phyloP scores from a whole-genome alignment of 345 rosid species.

The Pistacia integerrima region DNA sequence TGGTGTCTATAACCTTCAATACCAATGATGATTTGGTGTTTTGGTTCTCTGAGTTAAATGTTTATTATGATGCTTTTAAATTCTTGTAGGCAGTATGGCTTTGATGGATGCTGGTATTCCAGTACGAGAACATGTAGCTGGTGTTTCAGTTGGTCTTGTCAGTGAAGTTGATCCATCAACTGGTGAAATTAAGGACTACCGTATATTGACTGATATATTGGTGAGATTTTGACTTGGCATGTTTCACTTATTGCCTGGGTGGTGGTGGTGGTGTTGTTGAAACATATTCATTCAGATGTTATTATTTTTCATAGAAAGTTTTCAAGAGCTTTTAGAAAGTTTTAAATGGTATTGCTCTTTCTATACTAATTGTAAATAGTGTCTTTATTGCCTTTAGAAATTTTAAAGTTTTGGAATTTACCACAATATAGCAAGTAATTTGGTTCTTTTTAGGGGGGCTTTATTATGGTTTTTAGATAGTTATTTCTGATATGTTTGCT shows the following conservation, averaged over 20 bases:
- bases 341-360: not conserved
- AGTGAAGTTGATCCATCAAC: constrained; percentile 72
- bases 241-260: constrained; percentile 6
- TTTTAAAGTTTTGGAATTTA: constrained; percentile 2
- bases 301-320: not conserved
- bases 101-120: constrained; percentile 98
- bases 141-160: constrained; percentile 94
- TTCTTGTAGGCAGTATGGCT: constrained; percentile 88
- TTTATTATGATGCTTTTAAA: constrained; percentile 17
- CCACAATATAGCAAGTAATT: not conserved
- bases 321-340: constrained; percentile 7
- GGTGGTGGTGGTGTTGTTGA: not conserved
- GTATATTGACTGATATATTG: constrained; percentile 89
- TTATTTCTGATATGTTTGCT: not conserved
- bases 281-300: constrained; percentile 6
- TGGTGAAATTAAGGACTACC: constrained; percentile 77
- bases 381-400: not conserved
- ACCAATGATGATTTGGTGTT: not conserved
- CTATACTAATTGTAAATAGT: too few species aligned
- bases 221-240: constrained; percentile 45
- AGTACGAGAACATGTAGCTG: constrained; percentile 87
- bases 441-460: not conserved
- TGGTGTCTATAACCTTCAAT: not conserved
- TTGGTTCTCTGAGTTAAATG: constrained; percentile 8
- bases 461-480: not conserved